phyloP scores from a whole-genome alignment of 2,329 filamentous ascomycete genomes.

The Arthrobotrys iridis region DNA sequence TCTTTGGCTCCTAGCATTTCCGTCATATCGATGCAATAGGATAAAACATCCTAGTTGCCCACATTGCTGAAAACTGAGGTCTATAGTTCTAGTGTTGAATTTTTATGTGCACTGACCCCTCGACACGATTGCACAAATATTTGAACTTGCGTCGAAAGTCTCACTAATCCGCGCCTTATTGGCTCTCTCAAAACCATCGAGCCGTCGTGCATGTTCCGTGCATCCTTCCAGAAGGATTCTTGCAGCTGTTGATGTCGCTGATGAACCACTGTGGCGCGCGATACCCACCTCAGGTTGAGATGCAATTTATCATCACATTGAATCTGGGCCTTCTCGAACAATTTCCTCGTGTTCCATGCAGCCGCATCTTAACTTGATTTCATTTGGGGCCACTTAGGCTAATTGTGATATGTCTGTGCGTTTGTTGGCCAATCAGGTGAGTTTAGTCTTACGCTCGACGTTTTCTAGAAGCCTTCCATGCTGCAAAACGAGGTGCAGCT shows the following conservation, averaged over 20 bases:
- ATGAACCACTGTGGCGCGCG: constrained; percentile 30
- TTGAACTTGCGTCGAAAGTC: constrained; percentile 7
- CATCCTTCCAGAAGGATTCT: constrained; percentile 54
- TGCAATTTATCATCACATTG: constrained; percentile 45
- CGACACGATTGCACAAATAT: too few species aligned
- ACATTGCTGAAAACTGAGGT: constrained; percentile 1
- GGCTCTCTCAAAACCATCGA: not conserved
- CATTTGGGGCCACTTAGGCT: constrained; percentile 39
- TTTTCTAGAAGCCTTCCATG: constrained; percentile 53
- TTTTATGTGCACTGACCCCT: constrained; percentile 48
- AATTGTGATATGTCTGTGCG: constrained; percentile 38
- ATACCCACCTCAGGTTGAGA: constrained; percentile 37
- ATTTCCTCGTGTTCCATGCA: constrained; percentile 49
- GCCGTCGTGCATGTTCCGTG: constrained; percentile 35
- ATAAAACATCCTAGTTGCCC: constrained; percentile 44
- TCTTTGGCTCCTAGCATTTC: constrained; percentile 38
- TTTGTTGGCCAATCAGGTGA: constrained; percentile 24
- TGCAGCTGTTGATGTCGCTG: constrained; percentile 19
- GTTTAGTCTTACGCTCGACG: constrained; percentile 22
- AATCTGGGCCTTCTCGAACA: constrained; percentile 43
- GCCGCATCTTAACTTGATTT: constrained; percentile 47
- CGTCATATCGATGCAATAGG: constrained; percentile 54
- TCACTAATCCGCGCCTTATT: constrained; percentile 13
- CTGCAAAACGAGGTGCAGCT: constrained; percentile 39
- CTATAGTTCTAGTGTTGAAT: constrained; percentile 12